Percentiles rank a stretch among this genome's conserved stretches.
Conservation (phyloP, 371 early-diverging fungal species). For the Apophysomyces sp. region DNA sequence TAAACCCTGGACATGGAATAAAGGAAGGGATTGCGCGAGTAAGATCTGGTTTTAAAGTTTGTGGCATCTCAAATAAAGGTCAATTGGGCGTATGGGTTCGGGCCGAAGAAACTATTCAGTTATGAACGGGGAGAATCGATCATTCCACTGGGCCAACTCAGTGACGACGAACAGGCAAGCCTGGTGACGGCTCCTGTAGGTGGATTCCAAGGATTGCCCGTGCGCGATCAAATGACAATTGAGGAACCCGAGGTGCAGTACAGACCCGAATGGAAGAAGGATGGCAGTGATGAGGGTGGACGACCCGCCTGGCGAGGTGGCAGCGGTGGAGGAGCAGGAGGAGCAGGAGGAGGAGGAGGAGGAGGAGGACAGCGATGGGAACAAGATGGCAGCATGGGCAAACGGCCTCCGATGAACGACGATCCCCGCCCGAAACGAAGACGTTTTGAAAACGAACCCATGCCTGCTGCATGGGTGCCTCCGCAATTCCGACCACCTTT, state of each 20-base stretch:
- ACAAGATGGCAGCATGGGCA: not conserved
- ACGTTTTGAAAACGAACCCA: constrained; percentile 7
- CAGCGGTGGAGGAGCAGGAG: too few relatives aligned
- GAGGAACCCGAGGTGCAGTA: constrained; percentile 51
- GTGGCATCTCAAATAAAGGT: constrained; percentile 14
- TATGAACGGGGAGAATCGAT: constrained; percentile 46
- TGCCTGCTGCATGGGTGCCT: not conserved
- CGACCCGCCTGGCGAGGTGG: not conserved
- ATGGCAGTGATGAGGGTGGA: constrained; percentile 1
- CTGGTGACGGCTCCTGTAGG: constrained; percentile 39
- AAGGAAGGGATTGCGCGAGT: not conserved
- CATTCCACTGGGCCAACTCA: constrained; percentile 36
- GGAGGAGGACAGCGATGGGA: constrained; percentile 3
- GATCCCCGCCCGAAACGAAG: constrained; percentile 10
- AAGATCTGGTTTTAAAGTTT: not conserved
- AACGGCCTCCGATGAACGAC: constrained; percentile 3
- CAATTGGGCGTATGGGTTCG: constrained; percentile 54
- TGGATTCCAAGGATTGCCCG: constrained; percentile 42
- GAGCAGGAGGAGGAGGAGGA: too few relatives aligned
- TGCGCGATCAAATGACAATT: constrained; percentile 39
- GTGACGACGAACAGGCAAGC: constrained; percentile 35
- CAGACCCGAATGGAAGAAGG: constrained; percentile 41
- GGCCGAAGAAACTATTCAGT: constrained; percentile 46
- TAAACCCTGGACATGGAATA: not conserved
- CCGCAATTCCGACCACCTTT: not conserved